Evolutionary conservation across 192 early-diverging fungal species (phyloP), one percentile per base, ranked within the genome.

Genomic region (Linnemannia exigua): DNA sequence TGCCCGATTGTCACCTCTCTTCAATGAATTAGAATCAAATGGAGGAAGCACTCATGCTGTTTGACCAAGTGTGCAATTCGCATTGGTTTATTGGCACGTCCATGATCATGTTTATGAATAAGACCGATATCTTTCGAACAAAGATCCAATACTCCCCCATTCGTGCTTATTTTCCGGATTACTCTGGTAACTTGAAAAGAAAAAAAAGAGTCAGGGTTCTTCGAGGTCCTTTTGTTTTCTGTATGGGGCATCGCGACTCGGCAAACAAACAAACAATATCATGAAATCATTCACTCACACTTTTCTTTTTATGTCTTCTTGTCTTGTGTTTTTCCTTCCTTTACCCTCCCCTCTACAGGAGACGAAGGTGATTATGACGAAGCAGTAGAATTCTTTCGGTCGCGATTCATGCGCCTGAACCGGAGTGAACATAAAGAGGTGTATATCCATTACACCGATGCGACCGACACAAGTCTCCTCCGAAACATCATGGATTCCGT

Each of bases 81-180:
- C 87, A 87, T 51, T 92, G 91, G 92, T 93, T 93, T 80, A 81
- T 88, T 46, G 88, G 90, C 54, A 93, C 92, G 15, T 89, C 91
- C 3, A 92, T 93, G 87, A 93, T 93, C 50, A 69, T 93, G 41
- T 93, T 93, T 38, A 73, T 93, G 79, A 93, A 93, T 81, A 93
- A 93, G 80, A 93, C 92, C 15, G 92, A 93, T 51, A 89, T 93
- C 63, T 93, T 93, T 71, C 75, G 85, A 78, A 74, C 82, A 50
- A 93, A 93, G 75, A 91, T 93, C 48, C 28, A 79, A 31, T 52
- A 76, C 25, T 91, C 92, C 9, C 89, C 82, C 15, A 88, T 93
- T 25, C 82, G 72, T 14, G 66, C 75, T 36, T 93, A 88, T 41
- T 93, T 93, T 67, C 89, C 92, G 0, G 92, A 93, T 63, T 93